phyloP scores from a whole-genome alignment of 1,139 yeast species.

The Debaryomyces udenii region DNA sequence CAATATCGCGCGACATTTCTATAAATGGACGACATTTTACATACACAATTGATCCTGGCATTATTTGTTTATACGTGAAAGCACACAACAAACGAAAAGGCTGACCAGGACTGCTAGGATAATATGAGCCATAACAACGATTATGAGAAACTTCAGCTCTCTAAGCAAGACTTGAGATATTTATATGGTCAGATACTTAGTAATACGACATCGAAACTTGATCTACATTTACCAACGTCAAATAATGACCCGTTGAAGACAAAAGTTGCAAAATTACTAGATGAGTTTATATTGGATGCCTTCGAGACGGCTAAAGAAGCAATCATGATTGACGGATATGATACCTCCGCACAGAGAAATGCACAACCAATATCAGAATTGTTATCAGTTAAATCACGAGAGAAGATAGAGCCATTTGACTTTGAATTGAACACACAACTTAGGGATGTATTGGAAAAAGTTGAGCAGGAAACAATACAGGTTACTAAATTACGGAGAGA shows the following conservation, averaged over 20 bases:
- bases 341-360: conserved; percentile 21
- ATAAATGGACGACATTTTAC: conserved; percentile 7
- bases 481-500: conserved; percentile 54
- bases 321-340: conserved; percentile 52
- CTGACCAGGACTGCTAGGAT: no score
- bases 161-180: conserved; percentile 52
- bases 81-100: no score
- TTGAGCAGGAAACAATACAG: conserved; percentile 59
- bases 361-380: conserved; percentile 23
- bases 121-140: conserved; percentile 25
- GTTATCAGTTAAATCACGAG: conserved; percentile 36
- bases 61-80: neutral
- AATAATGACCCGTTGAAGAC: conserved; percentile 48
- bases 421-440: conserved; percentile 56
- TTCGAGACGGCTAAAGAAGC: conserved; percentile 57
- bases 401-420: conserved; percentile 65
- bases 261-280: conserved; percentile 46
- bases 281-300: conserved; percentile 47
- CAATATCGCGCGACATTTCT: conserved; percentile 7
- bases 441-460: conserved; percentile 52
- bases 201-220: conserved; percentile 45
- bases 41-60: conserved; percentile 5
- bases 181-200: conserved; percentile 47
- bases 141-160: conserved; percentile 47
- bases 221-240: conserved; percentile 50